Base-by-base conservation (phyloP, 495 filamentous ascomycete genomes). In the Xylaria nigripes region DNA sequence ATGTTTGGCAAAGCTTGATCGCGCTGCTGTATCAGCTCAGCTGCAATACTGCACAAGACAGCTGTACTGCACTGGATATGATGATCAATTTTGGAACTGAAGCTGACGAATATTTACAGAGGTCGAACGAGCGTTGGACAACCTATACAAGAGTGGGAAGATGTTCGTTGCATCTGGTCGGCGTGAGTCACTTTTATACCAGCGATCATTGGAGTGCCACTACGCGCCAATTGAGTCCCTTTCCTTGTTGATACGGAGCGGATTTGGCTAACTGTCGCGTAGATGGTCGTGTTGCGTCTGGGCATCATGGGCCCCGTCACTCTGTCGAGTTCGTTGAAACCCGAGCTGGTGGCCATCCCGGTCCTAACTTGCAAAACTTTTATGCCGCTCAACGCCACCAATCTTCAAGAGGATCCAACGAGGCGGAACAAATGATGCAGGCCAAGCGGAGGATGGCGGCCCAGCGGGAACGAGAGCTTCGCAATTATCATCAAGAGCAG, bases 401-500 rank as follows among this genome's bases (percentile, higher is more conserved):
- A 72, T 80, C 87, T 64, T 78, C 77, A 56, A 75, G 78, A 56
- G 88, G 90, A 64, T 87, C 86, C 50, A 94, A 86, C 77, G 93
- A 98, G 76, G 89, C 91, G 68, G 93, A 98, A 74, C 90, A 95
- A 74, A 87, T 96, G 84, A 86, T 95, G 81, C 93, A 96, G 81
- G 91, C 89, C 68, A 97, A 98, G 78, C 86, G 93, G 74, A 88
- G 91, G 76, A 90, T 95, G 85, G 93, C 93, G 56, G 93, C 93
- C 73, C 92, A 96, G 74, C 88, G 93, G 73, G 93, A 98, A 79
- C 87, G 94, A 72, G 93, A 98, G 77, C 83, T 98, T 72, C 89
- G 93, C 73, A 98, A 98, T 74, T 97, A 96, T 77, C 93, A 98
- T 74, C 93, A 96, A 77, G 93, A 98, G 79, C 93, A 98, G 80